These are phyloP conservation scores for Alloteropsis semialata DNA, from an alignment of 176 grass and related monocot genomes.

Conservation along the genomic window DNA sequence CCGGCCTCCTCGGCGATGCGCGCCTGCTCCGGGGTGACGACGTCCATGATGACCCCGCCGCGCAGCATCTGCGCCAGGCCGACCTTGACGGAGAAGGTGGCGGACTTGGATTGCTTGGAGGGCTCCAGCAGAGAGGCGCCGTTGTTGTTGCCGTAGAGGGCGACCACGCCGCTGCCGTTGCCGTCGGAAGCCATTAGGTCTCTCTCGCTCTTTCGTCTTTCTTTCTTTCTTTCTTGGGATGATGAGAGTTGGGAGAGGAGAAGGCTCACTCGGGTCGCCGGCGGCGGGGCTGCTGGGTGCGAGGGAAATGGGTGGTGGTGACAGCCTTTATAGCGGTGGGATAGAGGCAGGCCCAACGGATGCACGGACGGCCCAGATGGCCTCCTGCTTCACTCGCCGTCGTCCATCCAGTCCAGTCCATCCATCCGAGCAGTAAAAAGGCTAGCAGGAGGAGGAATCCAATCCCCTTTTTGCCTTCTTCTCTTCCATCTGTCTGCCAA, in stretches of 20 bases:
- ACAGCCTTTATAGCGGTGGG: too few relatives aligned
- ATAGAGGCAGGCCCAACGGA: too few relatives aligned
- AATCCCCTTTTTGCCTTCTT: too few relatives aligned
- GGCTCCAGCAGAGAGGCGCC: constrained; percentile 31
- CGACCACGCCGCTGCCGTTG: constrained; percentile 61
- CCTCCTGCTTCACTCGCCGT: too few relatives aligned
- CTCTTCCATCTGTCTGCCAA: too few relatives aligned
- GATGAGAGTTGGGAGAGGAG: too few relatives aligned
- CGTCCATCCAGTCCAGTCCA: too few relatives aligned
- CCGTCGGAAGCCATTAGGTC: constrained; percentile 39
- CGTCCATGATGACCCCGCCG: constrained; percentile 85
- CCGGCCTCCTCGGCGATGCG: constrained; percentile 81
- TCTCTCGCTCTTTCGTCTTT: neutral
- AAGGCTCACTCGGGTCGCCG: neutral
- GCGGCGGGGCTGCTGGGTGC: neutral
- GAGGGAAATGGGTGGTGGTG: too few relatives aligned
- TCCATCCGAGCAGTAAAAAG: too few relatives aligned
- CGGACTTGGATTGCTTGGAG: constrained; percentile 17
- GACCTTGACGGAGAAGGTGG: constrained; percentile 69
- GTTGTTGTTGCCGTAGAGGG: constrained; percentile 55
- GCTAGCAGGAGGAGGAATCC: too few relatives aligned
- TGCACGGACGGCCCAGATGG: constrained; percentile 8
- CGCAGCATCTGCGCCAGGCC: constrained; percentile 81
- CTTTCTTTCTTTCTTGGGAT: too few relatives aligned
- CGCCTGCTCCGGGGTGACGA: constrained; percentile 62